phyloP scores from a whole-genome alignment of 148 eudicot species.

The Hydrangea macrophylla region DNA sequence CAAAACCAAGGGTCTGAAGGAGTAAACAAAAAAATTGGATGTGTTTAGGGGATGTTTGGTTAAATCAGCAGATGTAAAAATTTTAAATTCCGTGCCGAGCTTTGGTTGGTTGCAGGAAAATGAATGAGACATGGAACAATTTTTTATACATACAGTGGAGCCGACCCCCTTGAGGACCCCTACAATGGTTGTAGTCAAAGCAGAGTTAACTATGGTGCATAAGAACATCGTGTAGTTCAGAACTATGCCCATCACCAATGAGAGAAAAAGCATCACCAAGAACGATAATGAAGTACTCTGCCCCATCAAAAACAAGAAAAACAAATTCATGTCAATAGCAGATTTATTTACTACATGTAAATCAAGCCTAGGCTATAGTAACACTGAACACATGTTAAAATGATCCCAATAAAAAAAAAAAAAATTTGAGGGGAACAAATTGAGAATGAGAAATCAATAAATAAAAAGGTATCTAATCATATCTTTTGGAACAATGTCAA shows the following conservation, averaged over 20 bases:
- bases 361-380: too few relatives aligned
- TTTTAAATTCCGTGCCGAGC: neutral
- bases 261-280: constrained; percentile 55
- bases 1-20: constrained; percentile 79
- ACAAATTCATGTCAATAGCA: neutral
- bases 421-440: neutral
- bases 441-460: too few relatives aligned
- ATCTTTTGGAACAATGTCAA: too few relatives aligned
- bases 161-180: constrained; percentile 99
- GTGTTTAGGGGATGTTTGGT: neutral
- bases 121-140: neutral
- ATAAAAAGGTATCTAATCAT: too few relatives aligned
- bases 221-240: constrained; percentile 98
- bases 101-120: neutral
- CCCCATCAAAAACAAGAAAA: constrained; percentile 24
- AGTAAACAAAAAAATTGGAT: constrained; percentile 2
- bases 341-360: neutral
- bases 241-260: constrained; percentile 91
- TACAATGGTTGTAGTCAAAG: constrained; percentile 90
- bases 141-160: constrained; percentile 61
- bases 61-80: neutral
- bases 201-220: constrained; percentile 95
- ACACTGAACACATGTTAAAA: too few relatives aligned
- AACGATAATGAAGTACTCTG: constrained; percentile 79
- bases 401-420: too few relatives aligned